Evolutionary conservation across 2,329 filamentous ascomycete species (phyloP).

Genomic region (Fusarium piperis): DNA sequence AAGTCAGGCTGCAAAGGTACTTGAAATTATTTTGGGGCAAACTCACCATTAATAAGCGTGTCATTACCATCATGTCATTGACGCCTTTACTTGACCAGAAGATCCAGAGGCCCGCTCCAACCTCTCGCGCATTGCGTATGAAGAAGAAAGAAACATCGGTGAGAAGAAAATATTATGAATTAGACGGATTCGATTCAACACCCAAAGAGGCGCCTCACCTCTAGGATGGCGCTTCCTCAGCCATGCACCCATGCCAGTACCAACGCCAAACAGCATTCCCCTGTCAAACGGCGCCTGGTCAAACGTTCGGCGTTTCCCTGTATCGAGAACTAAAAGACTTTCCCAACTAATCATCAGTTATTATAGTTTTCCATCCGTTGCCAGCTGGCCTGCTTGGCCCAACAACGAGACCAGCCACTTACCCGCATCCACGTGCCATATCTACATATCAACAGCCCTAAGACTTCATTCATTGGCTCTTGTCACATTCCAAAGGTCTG

Average conservation of each 20-base stretch:
- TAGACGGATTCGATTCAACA: background rate
- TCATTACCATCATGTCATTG: background rate
- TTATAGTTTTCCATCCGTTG: background rate
- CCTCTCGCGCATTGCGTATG: background rate
- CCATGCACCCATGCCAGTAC: background rate
- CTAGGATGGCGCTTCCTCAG: background rate
- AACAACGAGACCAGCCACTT: background rate
- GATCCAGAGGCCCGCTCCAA: background rate
- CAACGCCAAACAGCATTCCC: background rate
- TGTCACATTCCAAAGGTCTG: background rate
- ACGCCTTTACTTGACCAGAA: background rate
- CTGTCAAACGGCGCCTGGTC: background rate
- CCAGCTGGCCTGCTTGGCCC: background rate
- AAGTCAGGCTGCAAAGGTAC: background rate
- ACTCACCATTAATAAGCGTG: background rate
- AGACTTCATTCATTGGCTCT: background rate
- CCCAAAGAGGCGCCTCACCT: background rate
- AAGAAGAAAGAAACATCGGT: background rate
- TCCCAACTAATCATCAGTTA: background rate
- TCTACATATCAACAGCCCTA: background rate
- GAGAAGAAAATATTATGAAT: background rate
- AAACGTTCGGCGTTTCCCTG: background rate
- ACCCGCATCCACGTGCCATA: background rate
- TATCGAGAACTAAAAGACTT: background rate
- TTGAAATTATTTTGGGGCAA: background rate